Evolutionary conservation across 2,329 filamentous ascomycete species (phyloP).

Genomic region (Rasamsonia emersonii): DNA sequence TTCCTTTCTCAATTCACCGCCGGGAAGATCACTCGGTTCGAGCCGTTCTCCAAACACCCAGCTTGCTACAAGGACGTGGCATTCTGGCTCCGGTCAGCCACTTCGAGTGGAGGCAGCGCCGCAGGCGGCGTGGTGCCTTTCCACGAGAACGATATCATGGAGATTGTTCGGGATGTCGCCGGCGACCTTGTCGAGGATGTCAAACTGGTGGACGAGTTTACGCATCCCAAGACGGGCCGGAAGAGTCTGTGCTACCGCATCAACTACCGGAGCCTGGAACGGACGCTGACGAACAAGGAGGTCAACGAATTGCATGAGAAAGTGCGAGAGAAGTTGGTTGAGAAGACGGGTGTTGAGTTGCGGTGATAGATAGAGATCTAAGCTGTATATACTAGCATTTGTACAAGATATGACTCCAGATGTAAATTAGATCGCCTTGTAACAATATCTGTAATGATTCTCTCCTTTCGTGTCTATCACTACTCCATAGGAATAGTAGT

Average conservation of each 20-base stretch:
- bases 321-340: slow-evolving; percentile 57
- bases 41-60: slow-evolving; percentile 85
- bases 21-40: slow-evolving; percentile 55
- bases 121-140: slow-evolving; percentile 43
- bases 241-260: slow-evolving; percentile 87
- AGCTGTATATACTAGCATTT: slow-evolving; percentile 2
- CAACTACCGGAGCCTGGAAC: slow-evolving; percentile 86
- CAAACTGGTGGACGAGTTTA: slow-evolving; percentile 72
- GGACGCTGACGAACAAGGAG: slow-evolving; percentile 78
- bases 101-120: slow-evolving; percentile 26
- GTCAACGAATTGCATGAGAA: slow-evolving; percentile 65
- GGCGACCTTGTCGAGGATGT: slow-evolving; percentile 87
- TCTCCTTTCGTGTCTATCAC: no score
- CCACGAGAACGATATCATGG: slow-evolving; percentile 97
- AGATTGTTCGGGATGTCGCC: slow-evolving; percentile 73
- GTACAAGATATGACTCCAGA: background rate
- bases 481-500: no score
- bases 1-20: slow-evolving; percentile 76
- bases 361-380: slow-evolving; percentile 45
- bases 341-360: slow-evolving; percentile 69
- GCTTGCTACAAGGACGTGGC: slow-evolving; percentile 85
- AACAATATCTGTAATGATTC: no score
- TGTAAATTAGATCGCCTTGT: no score
- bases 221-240: slow-evolving; percentile 73
- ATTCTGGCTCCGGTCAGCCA: slow-evolving; percentile 65